Evolutionary conservation across 768 basidiomycete genomes (phyloP), one percentile per base, ranked within the genome.

Genomic region (Hemileccinum impolitum): DNA sequence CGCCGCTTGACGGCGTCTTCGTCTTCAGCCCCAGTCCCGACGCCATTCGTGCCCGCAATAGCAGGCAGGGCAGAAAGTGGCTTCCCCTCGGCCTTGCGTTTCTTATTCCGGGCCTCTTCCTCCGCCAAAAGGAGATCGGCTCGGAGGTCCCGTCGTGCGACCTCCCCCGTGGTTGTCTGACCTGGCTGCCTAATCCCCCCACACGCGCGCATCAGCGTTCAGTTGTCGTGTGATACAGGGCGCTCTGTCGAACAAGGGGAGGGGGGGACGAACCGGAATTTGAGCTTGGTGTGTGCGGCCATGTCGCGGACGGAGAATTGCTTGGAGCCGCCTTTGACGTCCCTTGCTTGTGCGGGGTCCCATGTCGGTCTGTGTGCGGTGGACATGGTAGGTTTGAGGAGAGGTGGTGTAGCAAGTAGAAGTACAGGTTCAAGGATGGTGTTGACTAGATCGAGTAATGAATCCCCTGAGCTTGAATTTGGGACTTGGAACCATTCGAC

Each of bases 281-380:
- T 99, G 59, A 99, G 87, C 70, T 96, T 95, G 2, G 95, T 99
- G 67, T 97, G 90, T 3, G 91, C 78, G 6, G 95, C 91, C 81
- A 97, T 88, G 66, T 96, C 93, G 53, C 90, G 82, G 62, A 90
- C 87, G 5, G 93, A 95, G 72, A 85, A 93, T 63, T 95, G 92
- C 50, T 91, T 82, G 44, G 93, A 94, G 50, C 91, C 92, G 4
- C 89, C 88, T 66, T 90, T 92, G 53, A 92, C 85, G 70, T 96
- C 92, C 59, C 84, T 82, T 30, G 90, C 95, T 69, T 94, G 90
- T 0, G 94, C 94, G 2, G 95, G 95, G 57, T 94, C 90, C 94
- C 94, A 98, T 81, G 91, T 94, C 59, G 91, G 91, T 72, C 91
- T 83, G 68, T 94, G 91, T 4, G 90, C 90, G 74, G 89, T 93